Conservation (phyloP, 768 basidiomycete genomes). For the Suillus hirtellus region DNA sequence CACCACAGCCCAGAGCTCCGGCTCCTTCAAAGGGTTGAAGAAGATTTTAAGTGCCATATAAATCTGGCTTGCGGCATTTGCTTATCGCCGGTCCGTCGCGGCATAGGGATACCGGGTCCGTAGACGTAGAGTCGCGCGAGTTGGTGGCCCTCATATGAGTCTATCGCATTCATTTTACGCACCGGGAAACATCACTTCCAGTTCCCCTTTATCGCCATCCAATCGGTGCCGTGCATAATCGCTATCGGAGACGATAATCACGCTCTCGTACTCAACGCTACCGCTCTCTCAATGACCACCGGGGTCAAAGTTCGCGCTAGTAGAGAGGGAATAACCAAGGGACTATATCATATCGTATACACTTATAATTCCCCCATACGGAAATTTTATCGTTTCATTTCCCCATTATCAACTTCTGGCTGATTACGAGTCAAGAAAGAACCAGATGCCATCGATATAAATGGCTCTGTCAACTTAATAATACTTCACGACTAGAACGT, state of each 20-base stretch:
- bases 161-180: not conserved
- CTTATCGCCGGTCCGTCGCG: no score
- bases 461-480: not conserved
- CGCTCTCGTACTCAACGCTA: not conserved
- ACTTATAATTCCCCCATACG: not conserved
- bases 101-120: not conserved
- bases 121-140: not conserved
- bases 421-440: slow-evolving; percentile 2
- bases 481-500: not conserved
- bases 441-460: not conserved
- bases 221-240: not conserved
- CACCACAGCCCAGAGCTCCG: slow-evolving; percentile 1
- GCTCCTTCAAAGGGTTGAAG: slow-evolving; percentile 16
- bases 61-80: not conserved
- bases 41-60: slow-evolving; percentile 14
- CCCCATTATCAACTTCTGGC: not conserved
- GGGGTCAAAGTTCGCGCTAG: no score
- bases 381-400: not conserved
- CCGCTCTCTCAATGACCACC: no score
- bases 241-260: not conserved
- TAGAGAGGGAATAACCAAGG: not conserved
- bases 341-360: not conserved
- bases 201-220: no score
- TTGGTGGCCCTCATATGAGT: not conserved
- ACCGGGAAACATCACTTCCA: not conserved